A percentile compares a stretch with the other conserved stretches of the same genome.
These are phyloP conservation scores for Brassica rapa DNA, from an alignment of 345 rosid genomes.

Conservation along the genomic window DNA sequence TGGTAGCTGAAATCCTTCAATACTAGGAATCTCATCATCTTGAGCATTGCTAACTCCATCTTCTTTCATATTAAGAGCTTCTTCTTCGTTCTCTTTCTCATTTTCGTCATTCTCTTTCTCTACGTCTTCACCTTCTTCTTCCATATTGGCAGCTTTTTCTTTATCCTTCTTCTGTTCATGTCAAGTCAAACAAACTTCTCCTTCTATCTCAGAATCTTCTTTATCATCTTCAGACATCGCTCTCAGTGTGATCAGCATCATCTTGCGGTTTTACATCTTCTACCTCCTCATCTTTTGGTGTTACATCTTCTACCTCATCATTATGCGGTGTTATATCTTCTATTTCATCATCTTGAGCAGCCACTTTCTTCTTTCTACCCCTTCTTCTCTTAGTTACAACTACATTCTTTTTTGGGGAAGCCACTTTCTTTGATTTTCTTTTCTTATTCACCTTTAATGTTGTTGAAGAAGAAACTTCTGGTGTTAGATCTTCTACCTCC, in stretches of 20 bases:
- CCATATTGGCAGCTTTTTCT: neutral
- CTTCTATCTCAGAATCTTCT: slow-evolving; percentile 4
- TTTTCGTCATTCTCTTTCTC: neutral
- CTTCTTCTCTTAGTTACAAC: neutral
- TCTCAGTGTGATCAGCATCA: slow-evolving; percentile 4
- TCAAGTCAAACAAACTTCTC: neutral
- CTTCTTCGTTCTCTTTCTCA: neutral
- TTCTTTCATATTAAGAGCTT: neutral
- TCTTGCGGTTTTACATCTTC: neutral
- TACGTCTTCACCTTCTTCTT: neutral
- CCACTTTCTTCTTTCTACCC: neutral
- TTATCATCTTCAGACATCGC: slow-evolving; percentile 1
- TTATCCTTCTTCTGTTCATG: neutral
- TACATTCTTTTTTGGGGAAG: neutral
- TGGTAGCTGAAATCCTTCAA: neutral
- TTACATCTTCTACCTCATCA: neutral
- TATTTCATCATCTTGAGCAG: slow-evolving; percentile 5
- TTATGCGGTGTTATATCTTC: neutral
- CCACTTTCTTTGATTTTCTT: neutral
- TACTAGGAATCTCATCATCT: slow-evolving; percentile 3
- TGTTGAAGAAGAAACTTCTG: slow-evolving; percentile 1
- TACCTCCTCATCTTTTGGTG: neutral
- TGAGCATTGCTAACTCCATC: neutral
- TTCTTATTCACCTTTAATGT: slow-evolving; percentile 2
- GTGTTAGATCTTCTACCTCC: slow-evolving; percentile 9